These are phyloP conservation scores for Cochlearia excelsa DNA, from an alignment of 345 rosid species.

Conservation along the genomic window DNA sequence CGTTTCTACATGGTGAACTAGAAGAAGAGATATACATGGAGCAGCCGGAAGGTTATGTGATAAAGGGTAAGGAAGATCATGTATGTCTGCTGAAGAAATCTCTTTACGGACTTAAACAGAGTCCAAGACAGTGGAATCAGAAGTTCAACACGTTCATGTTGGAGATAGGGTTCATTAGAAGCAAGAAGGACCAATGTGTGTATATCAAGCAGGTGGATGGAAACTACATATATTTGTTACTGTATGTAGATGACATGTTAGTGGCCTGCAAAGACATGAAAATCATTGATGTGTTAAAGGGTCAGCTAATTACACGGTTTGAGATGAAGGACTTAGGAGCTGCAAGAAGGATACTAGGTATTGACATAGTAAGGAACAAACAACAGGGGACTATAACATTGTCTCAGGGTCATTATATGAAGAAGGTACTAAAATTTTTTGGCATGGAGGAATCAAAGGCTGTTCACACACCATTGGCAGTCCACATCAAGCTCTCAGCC, in stretches of 20 bases:
- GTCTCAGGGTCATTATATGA: background rate
- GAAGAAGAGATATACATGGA: background rate
- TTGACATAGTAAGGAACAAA: background rate
- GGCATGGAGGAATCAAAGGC: background rate
- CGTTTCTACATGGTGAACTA: background rate
- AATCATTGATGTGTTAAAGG: background rate
- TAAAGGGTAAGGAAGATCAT: background rate
- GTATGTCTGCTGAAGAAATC: background rate
- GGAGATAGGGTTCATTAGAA: background rate
- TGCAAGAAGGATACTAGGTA: background rate
- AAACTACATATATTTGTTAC: background rate
- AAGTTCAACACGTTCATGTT: background rate
- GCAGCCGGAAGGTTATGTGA: background rate
- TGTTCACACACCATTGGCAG: background rate
- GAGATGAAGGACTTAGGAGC: background rate
- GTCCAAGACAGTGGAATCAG: background rate
- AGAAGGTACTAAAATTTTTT: too few species aligned
- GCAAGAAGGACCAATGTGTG: background rate
- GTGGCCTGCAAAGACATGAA: background rate
- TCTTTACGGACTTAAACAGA: background rate
- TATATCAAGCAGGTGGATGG: too few species aligned
- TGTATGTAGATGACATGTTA: background rate
- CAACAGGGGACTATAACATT: background rate
- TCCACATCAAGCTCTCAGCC: background rate
- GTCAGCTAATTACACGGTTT: background rate